Evolutionary conservation across 2,329 filamentous ascomycete species (phyloP).

Genomic region (Calonectria pseudoturangicola): DNA sequence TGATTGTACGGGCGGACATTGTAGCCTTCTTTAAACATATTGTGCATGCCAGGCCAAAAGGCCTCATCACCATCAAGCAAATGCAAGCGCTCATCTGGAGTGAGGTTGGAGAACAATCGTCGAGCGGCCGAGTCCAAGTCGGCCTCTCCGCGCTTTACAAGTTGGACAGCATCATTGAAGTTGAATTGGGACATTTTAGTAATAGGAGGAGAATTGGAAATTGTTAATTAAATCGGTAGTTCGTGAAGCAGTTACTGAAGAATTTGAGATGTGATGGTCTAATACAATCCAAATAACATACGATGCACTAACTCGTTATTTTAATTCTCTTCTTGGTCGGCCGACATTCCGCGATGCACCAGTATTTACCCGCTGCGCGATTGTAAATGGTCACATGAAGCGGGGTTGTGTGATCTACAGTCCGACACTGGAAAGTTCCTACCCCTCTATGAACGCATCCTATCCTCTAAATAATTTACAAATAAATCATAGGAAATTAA

Average conservation of each 20-base stretch:
- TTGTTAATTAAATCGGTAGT: neutral
- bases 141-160: neutral
- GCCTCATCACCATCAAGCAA: conserved; percentile 38
- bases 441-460: too few species aligned
- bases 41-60: conserved; percentile 33
- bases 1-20: conserved; percentile 39
- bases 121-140: neutral
- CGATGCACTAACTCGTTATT: neutral
- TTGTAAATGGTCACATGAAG: neutral
- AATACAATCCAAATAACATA: neutral
- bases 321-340: neutral
- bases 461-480: too few species aligned
- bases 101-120: neutral
- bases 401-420: neutral
- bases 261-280: neutral
- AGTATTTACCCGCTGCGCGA: neutral
- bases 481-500: too few species aligned
- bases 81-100: conserved; percentile 21
- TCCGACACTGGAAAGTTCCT: too few species aligned
- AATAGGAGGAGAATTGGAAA: neutral
- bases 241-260: neutral
- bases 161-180: neutral
- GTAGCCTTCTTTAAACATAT: conserved; percentile 25
- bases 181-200: neutral
- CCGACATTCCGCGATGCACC: neutral